These are phyloP conservation scores for Trypanosoma platydactyli DNA, from an alignment of 208 protist species.

Conservation along the genomic window DNA sequence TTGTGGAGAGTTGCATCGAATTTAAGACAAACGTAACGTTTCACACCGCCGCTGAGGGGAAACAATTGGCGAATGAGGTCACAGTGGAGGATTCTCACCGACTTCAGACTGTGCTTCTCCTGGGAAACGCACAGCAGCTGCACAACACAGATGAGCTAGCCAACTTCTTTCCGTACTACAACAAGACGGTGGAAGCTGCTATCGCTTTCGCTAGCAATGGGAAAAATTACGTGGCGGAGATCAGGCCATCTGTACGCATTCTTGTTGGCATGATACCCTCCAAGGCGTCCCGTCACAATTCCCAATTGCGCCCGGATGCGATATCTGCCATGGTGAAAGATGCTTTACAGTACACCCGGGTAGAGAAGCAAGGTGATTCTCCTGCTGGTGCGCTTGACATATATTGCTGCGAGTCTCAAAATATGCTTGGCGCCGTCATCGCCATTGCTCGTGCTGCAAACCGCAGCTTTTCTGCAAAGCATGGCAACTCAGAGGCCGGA, in stretches of 20 bases:
- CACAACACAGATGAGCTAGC: conserved; percentile 12
- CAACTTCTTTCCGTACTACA: conserved; percentile 31
- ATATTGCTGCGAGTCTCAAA: conserved; percentile 44
- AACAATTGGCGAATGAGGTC: conserved; percentile 25
- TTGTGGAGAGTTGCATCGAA: conserved; percentile 63
- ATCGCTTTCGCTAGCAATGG: conserved; percentile 22
- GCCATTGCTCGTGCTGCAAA: conserved; percentile 60
- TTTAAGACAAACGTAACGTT: conserved; percentile 61
- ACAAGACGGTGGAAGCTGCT: conserved; percentile 12
- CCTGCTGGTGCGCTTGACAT: conserved; percentile 40
- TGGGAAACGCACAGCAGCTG: conserved; percentile 46
- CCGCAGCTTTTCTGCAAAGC: conserved; percentile 70
- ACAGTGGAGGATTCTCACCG: conserved; percentile 1
- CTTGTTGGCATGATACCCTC: conserved; percentile 47
- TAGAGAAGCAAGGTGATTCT: background rate
- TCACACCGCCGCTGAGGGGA: conserved; percentile 33
- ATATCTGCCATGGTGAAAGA: conserved; percentile 52
- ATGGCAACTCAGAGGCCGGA: conserved; percentile 34
- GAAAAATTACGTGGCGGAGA: conserved; percentile 25
- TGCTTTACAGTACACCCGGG: conserved; percentile 31
- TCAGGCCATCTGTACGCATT: conserved; percentile 31
- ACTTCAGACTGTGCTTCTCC: conserved; percentile 44
- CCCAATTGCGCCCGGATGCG: conserved; percentile 54
- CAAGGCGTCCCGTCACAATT: conserved; percentile 80
- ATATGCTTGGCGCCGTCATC: conserved; percentile 38